Evolutionary conservation across 1,284 basidiomycete genomes (phyloP), one percentile per base, ranked within the genome.

Genomic region (Schizophyllum amplum): DNA sequence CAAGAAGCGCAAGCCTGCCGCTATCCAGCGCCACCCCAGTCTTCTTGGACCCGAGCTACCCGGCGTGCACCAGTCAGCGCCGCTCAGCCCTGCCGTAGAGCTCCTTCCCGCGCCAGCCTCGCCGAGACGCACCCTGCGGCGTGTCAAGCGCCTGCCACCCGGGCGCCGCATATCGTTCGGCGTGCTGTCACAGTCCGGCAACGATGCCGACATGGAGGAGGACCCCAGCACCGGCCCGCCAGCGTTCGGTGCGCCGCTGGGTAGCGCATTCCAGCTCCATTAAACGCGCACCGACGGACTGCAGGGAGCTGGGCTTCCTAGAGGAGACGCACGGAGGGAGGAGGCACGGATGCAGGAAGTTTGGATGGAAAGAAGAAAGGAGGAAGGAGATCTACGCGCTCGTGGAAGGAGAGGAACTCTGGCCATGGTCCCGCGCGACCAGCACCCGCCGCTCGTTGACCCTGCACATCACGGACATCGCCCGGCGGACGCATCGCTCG

Each of bases 211-310:
- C 48, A 66, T 65, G 33, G 71, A 73, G 48, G 69, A 69, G 1
- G 65, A 64, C 13, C 24, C 48, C 48, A 24, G 22, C 13, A 21
- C 11, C 24, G 24, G 15, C 15, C 20, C 48, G 48, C 48, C 20
- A 11, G 22, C 48, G 62, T 55, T 57, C 64, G 55, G 64, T 65
- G 51, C 42, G 59, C 64, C 63, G 54, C 61, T 85, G 48, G 83
- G 74, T 7, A 84, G 82, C 63, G 83, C 83, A 20, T 84, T 86
- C 68, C 80, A 85, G 65, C 66, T 85, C 68, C 69, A 72, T 54
- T 84, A 67, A 71, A 54, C 51, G 20, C 49, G 46, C 50, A 58
- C 47, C 4, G 60, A 22, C 15, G 20, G 51, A 49, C 42, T 55
- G 57, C 48, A 60, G 56, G 51, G 55, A 60, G 51, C 33, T 42